A percentile compares a stretch with the other conserved stretches of the same genome.
Evolutionary conservation across 164 flowering plant species (phyloP).

Genomic region (Amborella trichopoda): DNA sequence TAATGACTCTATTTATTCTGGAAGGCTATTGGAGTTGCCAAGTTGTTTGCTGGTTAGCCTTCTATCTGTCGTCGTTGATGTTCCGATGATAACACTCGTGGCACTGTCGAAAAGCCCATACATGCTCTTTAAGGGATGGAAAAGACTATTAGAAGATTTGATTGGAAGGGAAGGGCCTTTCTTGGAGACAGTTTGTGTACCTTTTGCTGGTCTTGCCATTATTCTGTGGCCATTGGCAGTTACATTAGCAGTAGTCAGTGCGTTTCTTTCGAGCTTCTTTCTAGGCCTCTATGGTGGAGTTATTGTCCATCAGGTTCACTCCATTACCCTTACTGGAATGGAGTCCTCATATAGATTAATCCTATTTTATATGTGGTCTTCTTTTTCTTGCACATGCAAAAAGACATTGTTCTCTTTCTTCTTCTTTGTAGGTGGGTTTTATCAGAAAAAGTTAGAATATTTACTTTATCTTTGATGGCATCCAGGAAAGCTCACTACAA

Average conservation of each 20-base stretch:
- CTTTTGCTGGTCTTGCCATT: constrained; percentile 88
- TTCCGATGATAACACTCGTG: constrained; percentile 40
- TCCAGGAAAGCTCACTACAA: constrained; percentile 56
- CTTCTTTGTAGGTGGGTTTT: too few relatives aligned
- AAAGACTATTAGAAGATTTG: constrained; percentile 74
- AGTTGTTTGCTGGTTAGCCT: constrained; percentile 48
- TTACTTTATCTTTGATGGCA: too few relatives aligned
- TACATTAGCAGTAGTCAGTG: constrained; percentile 42
- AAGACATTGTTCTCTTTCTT: too few relatives aligned
- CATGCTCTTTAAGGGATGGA: constrained; percentile 89
- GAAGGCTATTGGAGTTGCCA: constrained; percentile 59
- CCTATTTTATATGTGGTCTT: too few relatives aligned
- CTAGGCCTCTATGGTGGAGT: constrained; percentile 61
- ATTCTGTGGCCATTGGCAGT: constrained; percentile 87
- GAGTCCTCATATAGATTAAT: too few relatives aligned
- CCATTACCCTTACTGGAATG: too few relatives aligned
- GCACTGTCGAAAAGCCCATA: constrained; percentile 87
- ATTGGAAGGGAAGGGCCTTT: constrained; percentile 96
- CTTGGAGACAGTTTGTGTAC: constrained; percentile 82
- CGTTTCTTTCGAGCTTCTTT: constrained; percentile 55
- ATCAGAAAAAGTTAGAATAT: too few relatives aligned
- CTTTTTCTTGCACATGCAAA: too few relatives aligned
- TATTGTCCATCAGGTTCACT: constrained; percentile 57
- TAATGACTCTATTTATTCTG: too few relatives aligned
- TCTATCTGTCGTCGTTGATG: constrained; percentile 50